These are phyloP conservation scores for Halophytophthora polymorphica DNA, from an alignment of 352 stramenopile genomes.

Conservation along the genomic window DNA sequence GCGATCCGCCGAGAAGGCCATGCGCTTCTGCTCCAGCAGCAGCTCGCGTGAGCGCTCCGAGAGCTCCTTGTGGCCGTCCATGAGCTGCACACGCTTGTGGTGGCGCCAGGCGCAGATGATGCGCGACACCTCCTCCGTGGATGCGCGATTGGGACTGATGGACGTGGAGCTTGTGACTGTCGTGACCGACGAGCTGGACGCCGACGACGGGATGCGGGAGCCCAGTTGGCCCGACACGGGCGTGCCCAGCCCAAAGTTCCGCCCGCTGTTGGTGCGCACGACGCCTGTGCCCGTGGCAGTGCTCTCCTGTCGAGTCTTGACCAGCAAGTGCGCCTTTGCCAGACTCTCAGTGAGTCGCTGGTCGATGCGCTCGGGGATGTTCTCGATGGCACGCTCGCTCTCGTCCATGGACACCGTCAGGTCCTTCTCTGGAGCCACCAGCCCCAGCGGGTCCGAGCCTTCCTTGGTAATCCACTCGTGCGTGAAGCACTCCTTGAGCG, in stretches of 20 bases:
- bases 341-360: constrained; percentile 70
- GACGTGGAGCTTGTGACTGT: constrained; percentile 46
- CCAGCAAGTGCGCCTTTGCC: constrained; percentile 67
- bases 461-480: constrained; percentile 94
- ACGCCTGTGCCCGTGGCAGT: constrained; percentile 23
- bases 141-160: constrained; percentile 54
- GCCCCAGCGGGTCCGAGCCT: constrained; percentile 78
- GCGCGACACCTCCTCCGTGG: constrained; percentile 66
- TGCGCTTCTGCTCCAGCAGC: constrained; percentile 84
- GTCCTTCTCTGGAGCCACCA: constrained; percentile 47
- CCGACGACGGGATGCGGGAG: constrained; percentile 44
- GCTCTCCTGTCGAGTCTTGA: constrained; percentile 68
- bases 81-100: constrained; percentile 84
- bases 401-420: constrained; percentile 82
- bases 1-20: constrained; percentile 80
- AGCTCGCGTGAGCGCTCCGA: constrained; percentile 74
- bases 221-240: constrained; percentile 39
- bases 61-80: constrained; percentile 86
- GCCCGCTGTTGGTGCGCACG: constrained; percentile 50
- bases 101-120: constrained; percentile 84
- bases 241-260: constrained; percentile 25
- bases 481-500: constrained; percentile 79
- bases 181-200: constrained; percentile 33
- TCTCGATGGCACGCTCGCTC: constrained; percentile 81
- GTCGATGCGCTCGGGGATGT: constrained; percentile 86